These are phyloP conservation scores for Pyronema omphalodes DNA, from an alignment of 495 filamentous ascomycete genomes.

Conservation along the genomic window DNA sequence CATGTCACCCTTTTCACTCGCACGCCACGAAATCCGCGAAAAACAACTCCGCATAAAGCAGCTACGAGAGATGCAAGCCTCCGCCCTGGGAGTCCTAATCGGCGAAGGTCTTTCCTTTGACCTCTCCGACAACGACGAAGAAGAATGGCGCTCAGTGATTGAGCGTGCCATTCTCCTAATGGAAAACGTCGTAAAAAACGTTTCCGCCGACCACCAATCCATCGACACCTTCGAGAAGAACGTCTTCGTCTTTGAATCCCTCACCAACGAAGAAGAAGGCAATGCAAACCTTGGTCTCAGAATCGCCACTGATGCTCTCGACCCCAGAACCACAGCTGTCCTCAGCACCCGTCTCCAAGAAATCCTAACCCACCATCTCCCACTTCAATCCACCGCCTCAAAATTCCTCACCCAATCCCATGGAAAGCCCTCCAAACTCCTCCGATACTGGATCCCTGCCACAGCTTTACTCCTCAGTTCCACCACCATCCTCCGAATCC, in stretches of 20 bases:
- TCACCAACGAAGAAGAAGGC: constrained; percentile 15
- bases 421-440: constrained; percentile 55
- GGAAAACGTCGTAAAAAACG: constrained; percentile 52
- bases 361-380: constrained; percentile 42
- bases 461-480: constrained; percentile 51
- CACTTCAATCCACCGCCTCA: constrained; percentile 38
- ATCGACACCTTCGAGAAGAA: constrained; percentile 53
- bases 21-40: constrained; percentile 45
- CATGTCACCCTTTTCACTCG: constrained; percentile 50
- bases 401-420: constrained; percentile 33
- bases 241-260: constrained; percentile 36
- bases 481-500: constrained; percentile 58
- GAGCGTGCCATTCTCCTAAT: constrained; percentile 59
- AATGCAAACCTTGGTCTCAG: not conserved
- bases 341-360: constrained; percentile 48
- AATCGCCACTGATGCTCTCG: not conserved
- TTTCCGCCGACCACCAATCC: constrained; percentile 33
- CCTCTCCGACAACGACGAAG: constrained; percentile 28
- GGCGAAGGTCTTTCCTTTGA: constrained; percentile 57
- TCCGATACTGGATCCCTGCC: constrained; percentile 76
- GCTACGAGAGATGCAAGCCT: constrained; percentile 61
- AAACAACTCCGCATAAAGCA: constrained; percentile 49
- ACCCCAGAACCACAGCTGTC: constrained; percentile 28
- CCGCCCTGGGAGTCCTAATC: constrained; percentile 67
- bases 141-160: constrained; percentile 54